A percentile compares a stretch with the other conserved stretches of the same genome.
Conservation (phyloP, 2,329 filamentous ascomycete species). For the Aspergillus ibericus region DNA sequence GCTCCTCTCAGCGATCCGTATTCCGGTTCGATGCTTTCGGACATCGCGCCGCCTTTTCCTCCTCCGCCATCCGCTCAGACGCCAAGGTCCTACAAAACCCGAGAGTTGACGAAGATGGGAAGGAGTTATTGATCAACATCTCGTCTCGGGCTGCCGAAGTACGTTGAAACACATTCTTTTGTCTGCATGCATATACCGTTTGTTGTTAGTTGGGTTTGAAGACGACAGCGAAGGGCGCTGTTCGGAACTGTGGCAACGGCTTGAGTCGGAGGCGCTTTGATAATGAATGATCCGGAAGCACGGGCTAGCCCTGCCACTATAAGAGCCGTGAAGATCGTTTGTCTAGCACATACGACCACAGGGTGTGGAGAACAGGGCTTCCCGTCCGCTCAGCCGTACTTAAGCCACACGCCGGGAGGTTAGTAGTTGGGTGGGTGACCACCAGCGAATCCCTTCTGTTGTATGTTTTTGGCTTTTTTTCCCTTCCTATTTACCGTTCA, state of each 20-base stretch:
- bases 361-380: constrained; percentile 50
- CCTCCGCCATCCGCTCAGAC: constrained; percentile 33
- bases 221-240: background rate
- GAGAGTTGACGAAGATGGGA: constrained; percentile 75
- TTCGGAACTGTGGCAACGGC: background rate
- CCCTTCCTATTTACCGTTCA: constrained; percentile 6
- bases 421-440: constrained; percentile 51
- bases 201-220: constrained; percentile 6
- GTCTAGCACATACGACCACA: constrained; percentile 45
- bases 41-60: constrained; percentile 36
- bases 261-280: background rate
- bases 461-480: constrained; percentile 39
- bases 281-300: background rate
- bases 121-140: constrained; percentile 80
- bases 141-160: constrained; percentile 80
- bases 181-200: background rate
- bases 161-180: constrained; percentile 30
- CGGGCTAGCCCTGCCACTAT: background rate
- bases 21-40: constrained; percentile 7
- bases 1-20: background rate
- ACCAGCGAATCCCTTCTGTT: constrained; percentile 48
- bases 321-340: constrained; percentile 12
- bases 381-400: constrained; percentile 50
- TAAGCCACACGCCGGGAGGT: constrained; percentile 48
- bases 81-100: constrained; percentile 63